Conservation (phyloP, 768 basidiomycete species). For the Multifurca ochricompacta region DNA sequence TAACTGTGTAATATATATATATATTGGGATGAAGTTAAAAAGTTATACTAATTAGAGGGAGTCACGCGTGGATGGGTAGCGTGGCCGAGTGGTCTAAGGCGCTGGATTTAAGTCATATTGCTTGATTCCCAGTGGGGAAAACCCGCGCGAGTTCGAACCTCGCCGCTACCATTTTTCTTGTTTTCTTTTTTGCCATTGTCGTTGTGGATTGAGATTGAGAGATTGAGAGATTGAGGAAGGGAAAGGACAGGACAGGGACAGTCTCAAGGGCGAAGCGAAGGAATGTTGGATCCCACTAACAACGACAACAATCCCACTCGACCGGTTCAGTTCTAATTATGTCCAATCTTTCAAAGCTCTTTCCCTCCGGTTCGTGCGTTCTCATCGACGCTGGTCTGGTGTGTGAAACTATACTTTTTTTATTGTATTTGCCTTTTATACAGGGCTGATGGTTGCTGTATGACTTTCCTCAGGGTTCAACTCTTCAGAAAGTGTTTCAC, state of each 20-base stretch:
- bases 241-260: too few species aligned
- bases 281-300: too few species aligned
- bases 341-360: slow-evolving; percentile 3
- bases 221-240: too few species aligned
- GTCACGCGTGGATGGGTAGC: slow-evolving; percentile 33
- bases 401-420: not conserved
- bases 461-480: slow-evolving; percentile 44
- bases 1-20: too few species aligned
- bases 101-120: slow-evolving; percentile 67
- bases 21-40: not conserved
- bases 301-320: too few species aligned
- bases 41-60: not conserved
- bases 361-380: not conserved
- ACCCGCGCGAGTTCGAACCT: slow-evolving; percentile 90
- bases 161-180: slow-evolving; percentile 55
- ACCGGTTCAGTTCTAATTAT: too few species aligned
- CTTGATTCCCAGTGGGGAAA: slow-evolving; percentile 76
- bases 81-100: slow-evolving; percentile 91
- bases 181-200: slow-evolving; percentile 14
- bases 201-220: not conserved
- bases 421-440: not conserved
- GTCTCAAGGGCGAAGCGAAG: too few species aligned
- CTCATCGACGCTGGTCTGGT: slow-evolving; percentile 20
- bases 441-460: not conserved
- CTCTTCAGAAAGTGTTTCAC: slow-evolving; percentile 44